Conservation (phyloP, 805 yeast species). For the Metschnikowia lunata region DNA sequence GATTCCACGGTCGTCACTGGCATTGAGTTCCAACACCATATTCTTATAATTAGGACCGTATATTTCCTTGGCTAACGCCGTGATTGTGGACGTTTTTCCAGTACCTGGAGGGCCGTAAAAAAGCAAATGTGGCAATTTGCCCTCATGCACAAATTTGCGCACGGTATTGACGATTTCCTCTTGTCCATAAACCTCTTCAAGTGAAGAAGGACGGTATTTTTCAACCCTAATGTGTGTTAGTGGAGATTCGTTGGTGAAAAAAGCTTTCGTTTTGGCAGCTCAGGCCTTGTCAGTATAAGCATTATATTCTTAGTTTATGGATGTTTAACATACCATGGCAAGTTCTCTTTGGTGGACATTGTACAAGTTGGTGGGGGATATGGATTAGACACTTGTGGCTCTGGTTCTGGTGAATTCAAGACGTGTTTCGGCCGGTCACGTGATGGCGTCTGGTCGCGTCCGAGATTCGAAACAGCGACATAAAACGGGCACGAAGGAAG, state of each 20-base stretch:
- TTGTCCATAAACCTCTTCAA: conserved; percentile 91
- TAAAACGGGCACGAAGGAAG: not conserved
- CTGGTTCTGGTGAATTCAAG: not conserved
- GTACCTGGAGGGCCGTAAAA: conserved; percentile 97
- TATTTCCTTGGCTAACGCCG: conserved; percentile 81
- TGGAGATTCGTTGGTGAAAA: too few relatives aligned
- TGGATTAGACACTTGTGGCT: not conserved
- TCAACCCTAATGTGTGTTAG: conserved; percentile 59
- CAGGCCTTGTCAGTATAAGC: too few relatives aligned
- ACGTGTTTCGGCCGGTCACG: not conserved
- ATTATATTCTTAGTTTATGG: too few relatives aligned
- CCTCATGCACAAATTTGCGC: conserved; percentile 75
- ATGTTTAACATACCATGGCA: conserved; percentile 17
- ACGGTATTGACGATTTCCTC: conserved; percentile 81
- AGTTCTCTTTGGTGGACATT: conserved; percentile 15
- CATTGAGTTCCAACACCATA: conserved; percentile 93
- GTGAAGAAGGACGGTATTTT: conserved; percentile 81
- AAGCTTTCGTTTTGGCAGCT: too few relatives aligned
- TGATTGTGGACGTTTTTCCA: conserved; percentile 85
- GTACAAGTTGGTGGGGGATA: not conserved
- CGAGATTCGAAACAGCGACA: conserved; percentile 6
- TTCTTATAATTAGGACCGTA: conserved; percentile 77
- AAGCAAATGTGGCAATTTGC: conserved; percentile 82
- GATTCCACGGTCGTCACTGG: conserved; percentile 96
- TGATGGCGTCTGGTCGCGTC: not conserved